Evolutionary conservation across 1,284 basidiomycete species (phyloP), one percentile per base, ranked within the genome.

Genomic region (Vanrija sp.): DNA sequence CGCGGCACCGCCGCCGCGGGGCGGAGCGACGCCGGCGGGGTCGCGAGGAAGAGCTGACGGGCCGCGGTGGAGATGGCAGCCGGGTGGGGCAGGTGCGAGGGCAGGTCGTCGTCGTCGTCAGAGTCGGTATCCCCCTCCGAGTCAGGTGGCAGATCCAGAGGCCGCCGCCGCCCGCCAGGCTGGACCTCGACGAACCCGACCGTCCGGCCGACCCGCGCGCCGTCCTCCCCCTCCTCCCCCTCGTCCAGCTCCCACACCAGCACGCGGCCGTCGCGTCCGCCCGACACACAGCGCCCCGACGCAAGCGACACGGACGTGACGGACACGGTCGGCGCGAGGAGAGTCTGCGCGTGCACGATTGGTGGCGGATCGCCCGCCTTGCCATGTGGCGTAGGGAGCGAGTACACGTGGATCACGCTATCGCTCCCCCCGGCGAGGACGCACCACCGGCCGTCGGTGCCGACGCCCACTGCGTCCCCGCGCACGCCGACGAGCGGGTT

Each of bases 201-300:
- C n/a, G 63, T 66, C 41, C 62, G 49, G 2, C 71, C 69, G 6
- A 61, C 41, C 10, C 60, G 50, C 10, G 58, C 64, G 19, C 56
- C 59, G 18, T 48, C 48, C 2, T 44, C 49, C 4, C 46, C 60
- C 2, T 18, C 48, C 7, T 45, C 43, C 14, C 37, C 51, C 6
- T 65, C 62, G 43, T 74, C 73, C 16, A 76, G 60, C 47, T 75
- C 69, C 75, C 75, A 76, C 0, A 76, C 71, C 2, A 75, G 52
- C 1, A 76, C 63, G n/a, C 65, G 50, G 0, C 73, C 75, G 47
- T 76, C 74, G 23, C 63, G 54, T 1, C 72, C 69, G 3, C 67
- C 67, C 3, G 66, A 68, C 3, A 76, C 71, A 39, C 69, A 75
- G 25, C 69, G 53, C 1, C 72, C 73, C 0, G 64, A 54, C 8